Percentiles rank a stretch among this genome's conserved stretches.
These are phyloP conservation scores for Magnusiomyces clavatus DNA, from an alignment of 1,139 yeast species.

Conservation along the genomic window DNA sequence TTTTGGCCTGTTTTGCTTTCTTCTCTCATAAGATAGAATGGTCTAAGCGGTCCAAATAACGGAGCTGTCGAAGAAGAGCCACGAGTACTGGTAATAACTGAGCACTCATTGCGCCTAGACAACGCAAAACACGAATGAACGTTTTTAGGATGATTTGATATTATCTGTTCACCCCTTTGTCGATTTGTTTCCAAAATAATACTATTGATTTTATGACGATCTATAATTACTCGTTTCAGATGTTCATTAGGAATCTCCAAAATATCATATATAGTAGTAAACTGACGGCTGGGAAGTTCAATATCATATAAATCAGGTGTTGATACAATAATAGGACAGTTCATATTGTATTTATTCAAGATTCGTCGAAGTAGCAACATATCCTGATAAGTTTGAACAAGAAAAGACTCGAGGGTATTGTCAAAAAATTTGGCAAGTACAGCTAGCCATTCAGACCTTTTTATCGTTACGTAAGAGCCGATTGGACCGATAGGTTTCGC, in stretches of 20 bases:
- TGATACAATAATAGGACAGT: slow-evolving; percentile 47
- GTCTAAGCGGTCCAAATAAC: slow-evolving; percentile 34
- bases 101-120: slow-evolving; percentile 17
- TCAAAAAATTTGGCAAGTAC: slow-evolving; percentile 51
- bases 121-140: slow-evolving; percentile 44
- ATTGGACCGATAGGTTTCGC: slow-evolving; percentile 74
- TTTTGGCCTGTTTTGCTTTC: no score
- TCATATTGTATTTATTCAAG: slow-evolving; percentile 26
- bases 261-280: slow-evolving; percentile 53
- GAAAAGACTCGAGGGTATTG: slow-evolving; percentile 50
- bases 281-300: slow-evolving; percentile 32
- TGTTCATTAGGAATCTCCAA: slow-evolving; percentile 48
- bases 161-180: slow-evolving; percentile 42
- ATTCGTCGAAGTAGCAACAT: slow-evolving; percentile 41
- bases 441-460: slow-evolving; percentile 50
- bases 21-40: neutral
- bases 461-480: slow-evolving; percentile 56
- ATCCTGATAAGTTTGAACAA: slow-evolving; percentile 62
- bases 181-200: slow-evolving; percentile 46
- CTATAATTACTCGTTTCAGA: slow-evolving; percentile 57
- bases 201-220: slow-evolving; percentile 52
- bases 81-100: neutral
- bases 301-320: slow-evolving; percentile 50
- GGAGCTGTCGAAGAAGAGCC: slow-evolving; percentile 49
- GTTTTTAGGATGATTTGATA: slow-evolving; percentile 34